Evolutionary conservation across 2,329 filamentous ascomycete species (phyloP).

Genomic region (Cyphellophora europaea): DNA sequence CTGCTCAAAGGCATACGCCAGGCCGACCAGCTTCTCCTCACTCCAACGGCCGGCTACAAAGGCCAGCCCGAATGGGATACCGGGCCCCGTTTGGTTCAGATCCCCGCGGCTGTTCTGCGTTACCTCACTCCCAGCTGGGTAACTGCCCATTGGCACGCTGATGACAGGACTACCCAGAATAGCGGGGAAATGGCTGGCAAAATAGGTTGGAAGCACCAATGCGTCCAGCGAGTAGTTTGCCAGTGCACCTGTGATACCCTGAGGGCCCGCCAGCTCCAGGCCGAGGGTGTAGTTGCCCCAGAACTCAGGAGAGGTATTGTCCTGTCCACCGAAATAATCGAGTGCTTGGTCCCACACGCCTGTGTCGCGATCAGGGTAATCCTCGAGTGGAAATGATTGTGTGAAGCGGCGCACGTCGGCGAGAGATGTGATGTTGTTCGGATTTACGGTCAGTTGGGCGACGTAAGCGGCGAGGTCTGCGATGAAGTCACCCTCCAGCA

Average conservation of each 20-base stretch:
- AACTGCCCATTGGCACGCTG: conserved; percentile 53
- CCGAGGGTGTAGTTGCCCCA: conserved; percentile 47
- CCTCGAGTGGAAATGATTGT: conserved; percentile 41
- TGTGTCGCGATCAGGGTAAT: conserved; percentile 55
- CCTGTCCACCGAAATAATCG: conserved; percentile 38
- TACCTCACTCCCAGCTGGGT: conserved; percentile 40
- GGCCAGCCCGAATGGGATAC: conserved; percentile 51
- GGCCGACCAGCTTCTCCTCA: conserved; percentile 53
- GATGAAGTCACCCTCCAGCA: conserved; percentile 52
- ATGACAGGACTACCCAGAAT: conserved; percentile 52
- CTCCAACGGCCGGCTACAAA: conserved; percentile 54
- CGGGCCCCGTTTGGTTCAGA: conserved; percentile 45
- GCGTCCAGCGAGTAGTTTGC: conserved; percentile 49
- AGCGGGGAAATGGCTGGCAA: conserved; percentile 40
- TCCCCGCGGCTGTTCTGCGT: conserved; percentile 36
- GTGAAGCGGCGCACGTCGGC: conserved; percentile 48
- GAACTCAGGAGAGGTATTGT: conserved; percentile 49
- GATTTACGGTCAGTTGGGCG: conserved; percentile 46
- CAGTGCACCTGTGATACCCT: conserved; percentile 54
- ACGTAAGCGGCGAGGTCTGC: conserved; percentile 49
- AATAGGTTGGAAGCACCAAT: conserved; percentile 48
- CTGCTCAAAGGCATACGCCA: conserved; percentile 63
- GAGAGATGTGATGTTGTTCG: conserved; percentile 44
- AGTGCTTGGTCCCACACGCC: conserved; percentile 46
- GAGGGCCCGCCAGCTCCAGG: conserved; percentile 45